Evolutionary conservation across 176 grass and related monocot species (phyloP).

Genomic region (Raddia distichophylla): DNA sequence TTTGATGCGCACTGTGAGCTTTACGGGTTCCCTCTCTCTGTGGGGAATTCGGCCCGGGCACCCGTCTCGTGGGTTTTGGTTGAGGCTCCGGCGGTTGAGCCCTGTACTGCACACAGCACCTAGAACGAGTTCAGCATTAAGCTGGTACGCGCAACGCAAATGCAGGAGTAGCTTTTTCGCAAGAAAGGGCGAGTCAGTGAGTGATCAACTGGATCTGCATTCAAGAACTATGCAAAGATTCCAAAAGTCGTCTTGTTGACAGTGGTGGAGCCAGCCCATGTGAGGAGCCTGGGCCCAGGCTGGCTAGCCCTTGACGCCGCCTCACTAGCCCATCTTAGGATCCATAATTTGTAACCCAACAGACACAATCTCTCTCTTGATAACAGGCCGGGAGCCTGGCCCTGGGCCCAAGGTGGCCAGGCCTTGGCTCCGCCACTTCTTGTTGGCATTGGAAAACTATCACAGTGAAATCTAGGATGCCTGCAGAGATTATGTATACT

Average conservation of each 20-base stretch:
- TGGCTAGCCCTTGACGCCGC: no score
- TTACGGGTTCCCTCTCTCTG: constrained; percentile 7
- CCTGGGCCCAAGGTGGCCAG: no score
- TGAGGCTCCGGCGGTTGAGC: constrained; percentile 11
- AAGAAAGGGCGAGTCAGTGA: background rate
- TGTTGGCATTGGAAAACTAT: background rate
- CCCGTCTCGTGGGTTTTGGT: constrained; percentile 32
- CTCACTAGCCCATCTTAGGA: no score
- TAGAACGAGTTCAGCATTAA: no score
- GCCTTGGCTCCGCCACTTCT: no score
- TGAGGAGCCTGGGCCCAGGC: no score
- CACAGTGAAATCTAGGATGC: background rate
- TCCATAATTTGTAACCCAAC: no score
- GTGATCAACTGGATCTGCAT: background rate
- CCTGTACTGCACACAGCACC: background rate
- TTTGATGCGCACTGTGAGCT: background rate
- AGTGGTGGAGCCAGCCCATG: no score
- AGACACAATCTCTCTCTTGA: no score
- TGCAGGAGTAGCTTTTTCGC: no score
- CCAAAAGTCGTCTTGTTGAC: background rate
- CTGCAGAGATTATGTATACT: background rate
- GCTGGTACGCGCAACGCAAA: no score
- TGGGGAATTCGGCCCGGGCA: constrained; percentile 8
- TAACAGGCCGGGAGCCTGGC: no score
- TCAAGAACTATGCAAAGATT: background rate